These are phyloP conservation scores for Solioccasus polychromus DNA, from an alignment of 768 basidiomycete genomes.

Conservation along the genomic window DNA sequence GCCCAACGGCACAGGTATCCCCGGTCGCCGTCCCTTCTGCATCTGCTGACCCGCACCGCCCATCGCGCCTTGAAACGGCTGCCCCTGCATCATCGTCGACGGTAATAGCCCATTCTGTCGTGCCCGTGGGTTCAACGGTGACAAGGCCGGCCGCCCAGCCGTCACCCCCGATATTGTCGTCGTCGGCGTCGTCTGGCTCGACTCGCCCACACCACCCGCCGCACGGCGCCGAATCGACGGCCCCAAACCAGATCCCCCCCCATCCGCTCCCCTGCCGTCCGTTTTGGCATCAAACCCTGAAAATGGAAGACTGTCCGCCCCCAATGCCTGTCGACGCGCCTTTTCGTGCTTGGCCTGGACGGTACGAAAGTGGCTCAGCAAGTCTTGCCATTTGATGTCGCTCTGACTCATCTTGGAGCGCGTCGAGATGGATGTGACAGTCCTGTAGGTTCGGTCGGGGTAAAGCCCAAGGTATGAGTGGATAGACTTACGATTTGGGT, in stretches of 20 bases:
- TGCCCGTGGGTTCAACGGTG: conserved; percentile 72
- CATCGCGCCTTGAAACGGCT: conserved; percentile 26
- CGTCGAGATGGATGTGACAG: conserved; percentile 38
- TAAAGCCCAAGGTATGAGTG: background rate
- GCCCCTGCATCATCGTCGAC: conserved; percentile 35
- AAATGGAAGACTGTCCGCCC: conserved; percentile 56
- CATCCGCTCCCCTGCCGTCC: conserved; percentile 6
- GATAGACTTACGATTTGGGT: conserved; percentile 67
- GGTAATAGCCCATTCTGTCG: conserved; percentile 45
- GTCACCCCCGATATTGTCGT: conserved; percentile 23
- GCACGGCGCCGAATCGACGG: conserved; percentile 60
- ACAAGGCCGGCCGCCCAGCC: conserved; percentile 48
- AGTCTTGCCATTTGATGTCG: conserved; percentile 97
- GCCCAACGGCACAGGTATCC: conserved; percentile 35
- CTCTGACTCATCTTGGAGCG: conserved; percentile 80
- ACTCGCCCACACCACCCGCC: conserved; percentile 59
- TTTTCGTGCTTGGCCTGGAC: conserved; percentile 93
- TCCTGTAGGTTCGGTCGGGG: conserved; percentile 30
- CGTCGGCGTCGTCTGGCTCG: conserved; percentile 26
- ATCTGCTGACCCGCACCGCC: conserved; percentile 25
- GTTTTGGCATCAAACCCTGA: conserved; percentile 39
- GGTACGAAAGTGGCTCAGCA: conserved; percentile 86
- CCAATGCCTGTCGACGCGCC: conserved; percentile 73
- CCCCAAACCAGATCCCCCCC: conserved; percentile 38
- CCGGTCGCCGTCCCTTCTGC: conserved; percentile 41